Base-by-base conservation (phyloP, 2,329 filamentous ascomycete species). In the Aureobasidium sp. region DNA sequence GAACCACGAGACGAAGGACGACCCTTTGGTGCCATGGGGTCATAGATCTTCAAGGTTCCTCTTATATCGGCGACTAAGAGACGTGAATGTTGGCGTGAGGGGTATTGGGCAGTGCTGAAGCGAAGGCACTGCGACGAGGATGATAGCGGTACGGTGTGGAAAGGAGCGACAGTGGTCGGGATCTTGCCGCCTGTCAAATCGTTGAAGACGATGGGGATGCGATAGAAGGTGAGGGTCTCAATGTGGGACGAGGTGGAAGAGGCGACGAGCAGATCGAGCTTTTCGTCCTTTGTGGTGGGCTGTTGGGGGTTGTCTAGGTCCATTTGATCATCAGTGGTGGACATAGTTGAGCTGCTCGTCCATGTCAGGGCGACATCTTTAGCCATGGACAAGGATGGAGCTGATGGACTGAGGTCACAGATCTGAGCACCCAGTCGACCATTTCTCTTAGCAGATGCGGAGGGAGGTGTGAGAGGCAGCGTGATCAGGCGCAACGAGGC, bases 31-130 rank as follows among this genome's bases (percentile, higher is more conserved):
- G 58, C 35, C 27, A 83, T 77, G 33, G 79, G 78, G 52, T 82
- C 79, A 66, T 82, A 82, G 17, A 85, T 73, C 59, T 82, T 81
- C 44, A 83, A 78, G 42, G 74, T 76, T 5, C 82, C 82, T 27
- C 73, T 76, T 2, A 76, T 69, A 61, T 84, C 81, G 1, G 78
- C 75, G n/a, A 85, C 73, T 11, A 85, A 74, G 17, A 85, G 70
- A 40, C 79, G 78, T 0, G 80, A 78, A 69, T 84, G 81, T 14
- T 80, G 77, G 29, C 73, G 70, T 27, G 79, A 79, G 5, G 82
- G 81, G 65, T 79, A 81, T 42, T 76, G 70, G 7, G 79, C 78
- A 15, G 80, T 77, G 62, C 79, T 84, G 73, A 85, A 85, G 1
- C 75, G 69, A 48, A 85, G 74, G 5, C 73, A 78, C 59, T 77